Evolutionary conservation across 805 yeast species (phyloP).

Genomic region (Spathaspora hagerdaliae): DNA sequence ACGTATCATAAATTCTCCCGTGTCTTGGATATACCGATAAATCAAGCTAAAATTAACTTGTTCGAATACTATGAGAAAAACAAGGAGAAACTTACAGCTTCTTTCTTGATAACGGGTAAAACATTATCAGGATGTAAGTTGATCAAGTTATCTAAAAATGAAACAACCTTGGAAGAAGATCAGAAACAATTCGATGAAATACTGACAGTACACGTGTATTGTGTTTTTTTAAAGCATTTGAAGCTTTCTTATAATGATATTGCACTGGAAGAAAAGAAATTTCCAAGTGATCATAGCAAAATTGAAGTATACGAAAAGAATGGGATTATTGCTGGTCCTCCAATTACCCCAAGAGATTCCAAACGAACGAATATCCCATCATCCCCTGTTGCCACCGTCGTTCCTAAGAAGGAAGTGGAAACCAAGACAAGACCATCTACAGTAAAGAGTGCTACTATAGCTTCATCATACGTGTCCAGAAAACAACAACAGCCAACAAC

Average conservation of each 20-base stretch:
- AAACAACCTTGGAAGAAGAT: conserved; percentile 17
- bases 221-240: conserved; percentile 18
- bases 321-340: conserved; percentile 34
- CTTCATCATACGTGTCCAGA: conserved; percentile 28
- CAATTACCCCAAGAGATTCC: background rate
- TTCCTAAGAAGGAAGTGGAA: conserved; percentile 8
- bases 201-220: conserved; percentile 35
- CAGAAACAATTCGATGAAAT: conserved; percentile 25
- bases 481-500: conserved; percentile 11
- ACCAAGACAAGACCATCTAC: conserved; percentile 1
- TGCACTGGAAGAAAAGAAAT: conserved; percentile 13
- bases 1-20: conserved; percentile 43
- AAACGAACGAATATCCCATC: background rate
- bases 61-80: conserved; percentile 35
- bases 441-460: conserved; percentile 12
- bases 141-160: conserved; percentile 21
- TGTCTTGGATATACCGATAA: conserved; percentile 31
- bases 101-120: conserved; percentile 41
- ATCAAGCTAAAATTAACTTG: conserved; percentile 37
- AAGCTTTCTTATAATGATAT: conserved; percentile 11
- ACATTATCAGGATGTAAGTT: conserved; percentile 9
- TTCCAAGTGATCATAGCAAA: conserved; percentile 10
- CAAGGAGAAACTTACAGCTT: conserved; percentile 31
- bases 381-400: conserved; percentile 2
- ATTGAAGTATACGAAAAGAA: conserved; percentile 16